Evolutionary conservation across 139 green algal genomes (phyloP).

Genomic region (Tetraselmis chui): DNA sequence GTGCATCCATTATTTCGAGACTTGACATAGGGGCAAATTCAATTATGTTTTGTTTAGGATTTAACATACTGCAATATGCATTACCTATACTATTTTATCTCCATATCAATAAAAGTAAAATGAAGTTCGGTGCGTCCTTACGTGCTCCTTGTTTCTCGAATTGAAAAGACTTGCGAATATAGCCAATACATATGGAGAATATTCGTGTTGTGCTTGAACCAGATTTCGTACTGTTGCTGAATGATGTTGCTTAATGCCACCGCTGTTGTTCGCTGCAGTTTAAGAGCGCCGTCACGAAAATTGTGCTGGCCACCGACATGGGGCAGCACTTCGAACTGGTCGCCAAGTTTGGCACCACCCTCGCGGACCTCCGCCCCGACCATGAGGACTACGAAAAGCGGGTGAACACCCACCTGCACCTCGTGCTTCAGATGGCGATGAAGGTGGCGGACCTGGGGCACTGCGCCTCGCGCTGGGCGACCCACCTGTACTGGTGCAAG

Average conservation of each 20-base stretch:
- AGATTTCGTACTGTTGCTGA: too few species aligned
- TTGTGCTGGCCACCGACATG: not conserved
- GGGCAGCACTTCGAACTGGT: not conserved
- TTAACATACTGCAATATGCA: not conserved
- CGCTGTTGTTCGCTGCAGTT: not conserved
- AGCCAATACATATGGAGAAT: not conserved
- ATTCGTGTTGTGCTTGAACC: not conserved
- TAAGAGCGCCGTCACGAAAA: not conserved
- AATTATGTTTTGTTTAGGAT: too few species aligned
- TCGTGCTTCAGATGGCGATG: constrained; percentile 21
- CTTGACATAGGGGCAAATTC: too few species aligned
- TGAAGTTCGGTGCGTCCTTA: not conserved
- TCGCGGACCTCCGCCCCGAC: not conserved
- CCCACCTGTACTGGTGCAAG: constrained; percentile 26
- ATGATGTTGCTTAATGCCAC: not conserved
- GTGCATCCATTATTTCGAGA: too few species aligned
- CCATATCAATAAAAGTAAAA: not conserved
- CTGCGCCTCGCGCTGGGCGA: not conserved
- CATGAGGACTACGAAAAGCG: not conserved
- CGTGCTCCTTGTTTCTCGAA: not conserved
- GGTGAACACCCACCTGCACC: not conserved
- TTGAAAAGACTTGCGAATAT: not conserved
- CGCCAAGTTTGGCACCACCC: not conserved
- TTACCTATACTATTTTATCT: not conserved
- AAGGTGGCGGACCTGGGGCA: constrained; percentile 32